Evolutionary conservation across 805 yeast species (phyloP).

Genomic region (Yamadazyma nakazawae): DNA sequence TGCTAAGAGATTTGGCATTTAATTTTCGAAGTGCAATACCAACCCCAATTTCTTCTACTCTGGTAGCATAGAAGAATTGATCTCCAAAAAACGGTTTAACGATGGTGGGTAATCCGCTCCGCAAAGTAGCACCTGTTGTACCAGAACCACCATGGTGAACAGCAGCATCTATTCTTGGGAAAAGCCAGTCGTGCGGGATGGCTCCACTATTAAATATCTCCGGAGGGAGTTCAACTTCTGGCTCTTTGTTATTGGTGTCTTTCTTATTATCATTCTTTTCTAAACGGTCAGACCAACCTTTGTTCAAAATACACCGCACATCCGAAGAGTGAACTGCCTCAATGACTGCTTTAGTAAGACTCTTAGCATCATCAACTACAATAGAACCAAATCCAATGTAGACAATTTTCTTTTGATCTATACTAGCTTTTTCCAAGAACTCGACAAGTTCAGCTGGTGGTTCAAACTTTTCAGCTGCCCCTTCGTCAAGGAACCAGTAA

Average conservation of each 20-base stretch:
- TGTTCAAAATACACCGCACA: constrained; percentile 81
- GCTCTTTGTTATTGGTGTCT: constrained; percentile 23
- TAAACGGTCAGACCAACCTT: constrained; percentile 90
- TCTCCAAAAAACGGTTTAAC: constrained; percentile 96
- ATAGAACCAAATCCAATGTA: constrained; percentile 96
- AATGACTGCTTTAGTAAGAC: constrained; percentile 71
- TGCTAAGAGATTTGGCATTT: constrained; percentile 57
- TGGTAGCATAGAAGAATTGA: constrained; percentile 84
- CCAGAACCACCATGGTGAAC: constrained; percentile 98
- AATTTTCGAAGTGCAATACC: constrained; percentile 72
- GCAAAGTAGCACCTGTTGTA: constrained; percentile 86
- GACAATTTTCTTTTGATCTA: constrained; percentile 65
- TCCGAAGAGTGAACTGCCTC: constrained; percentile 78
- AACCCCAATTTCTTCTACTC: constrained; percentile 86
- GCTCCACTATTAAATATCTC: constrained; percentile 68
- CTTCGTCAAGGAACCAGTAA: constrained; percentile 87
- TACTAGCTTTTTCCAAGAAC: constrained; percentile 62
- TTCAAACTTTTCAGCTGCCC: constrained; percentile 42
- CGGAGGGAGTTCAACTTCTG: constrained; percentile 54
- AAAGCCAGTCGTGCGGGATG: constrained; percentile 93
- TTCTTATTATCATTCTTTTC: constrained; percentile 27
- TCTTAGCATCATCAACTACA: constrained; percentile 79
- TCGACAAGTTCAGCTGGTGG: constrained; percentile 58
- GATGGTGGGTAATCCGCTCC: constrained; percentile 85
- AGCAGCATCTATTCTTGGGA: constrained; percentile 85